Conservation (phyloP, 768 basidiomycete genomes). For the Symmetrospora coprosmae region DNA sequence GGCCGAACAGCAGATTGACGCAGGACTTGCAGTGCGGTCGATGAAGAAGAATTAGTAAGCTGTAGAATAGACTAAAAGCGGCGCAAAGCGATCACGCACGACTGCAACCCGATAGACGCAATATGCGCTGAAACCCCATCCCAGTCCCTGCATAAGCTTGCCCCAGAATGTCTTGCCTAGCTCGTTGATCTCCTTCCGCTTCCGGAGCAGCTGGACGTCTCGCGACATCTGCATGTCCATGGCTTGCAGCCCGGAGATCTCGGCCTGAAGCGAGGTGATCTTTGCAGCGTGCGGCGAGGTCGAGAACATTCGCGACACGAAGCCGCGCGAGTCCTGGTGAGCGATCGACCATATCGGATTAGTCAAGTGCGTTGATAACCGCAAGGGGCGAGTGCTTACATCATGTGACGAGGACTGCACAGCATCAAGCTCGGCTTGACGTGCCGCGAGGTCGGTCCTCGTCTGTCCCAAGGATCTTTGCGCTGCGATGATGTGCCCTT, state of each 20-base stretch:
- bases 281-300: conserved; percentile 23
- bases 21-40: conserved; percentile 19
- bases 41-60: background rate
- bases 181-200: conserved; percentile 28
- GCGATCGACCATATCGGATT: background rate
- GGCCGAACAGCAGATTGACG: conserved; percentile 32
- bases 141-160: conserved; percentile 25
- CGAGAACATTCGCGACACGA: conserved; percentile 20
- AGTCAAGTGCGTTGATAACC: no score
- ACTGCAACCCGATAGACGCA: conserved; percentile 30
- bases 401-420: background rate
- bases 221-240: conserved; percentile 30
- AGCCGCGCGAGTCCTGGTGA: conserved; percentile 18
- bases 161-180: conserved; percentile 28
- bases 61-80: no score
- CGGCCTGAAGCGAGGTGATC: conserved; percentile 28
- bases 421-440: conserved; percentile 16
- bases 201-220: conserved; percentile 27
- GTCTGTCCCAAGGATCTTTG: conserved; percentile 28
- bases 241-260: conserved; percentile 26
- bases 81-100: conserved; percentile 13
- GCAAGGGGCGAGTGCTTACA: background rate
- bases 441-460: conserved; percentile 27
- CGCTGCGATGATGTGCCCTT: conserved; percentile 26
- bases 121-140: conserved; percentile 32